These are phyloP conservation scores for Pseudogymnoascus sp. DNA, from an alignment of 2,329 filamentous ascomycete species.

Conservation along the genomic window DNA sequence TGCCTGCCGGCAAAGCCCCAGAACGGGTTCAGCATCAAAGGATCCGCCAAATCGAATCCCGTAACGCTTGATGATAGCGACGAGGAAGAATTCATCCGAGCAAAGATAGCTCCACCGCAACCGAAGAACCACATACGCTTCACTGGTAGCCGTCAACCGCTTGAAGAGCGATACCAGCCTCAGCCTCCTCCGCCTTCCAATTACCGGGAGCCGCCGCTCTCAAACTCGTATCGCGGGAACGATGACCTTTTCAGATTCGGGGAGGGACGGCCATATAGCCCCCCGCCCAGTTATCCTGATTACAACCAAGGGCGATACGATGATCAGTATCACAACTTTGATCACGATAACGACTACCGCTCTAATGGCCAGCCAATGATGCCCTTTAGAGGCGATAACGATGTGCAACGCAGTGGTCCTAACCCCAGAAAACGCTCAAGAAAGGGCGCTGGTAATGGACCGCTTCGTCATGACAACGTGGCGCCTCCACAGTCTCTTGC, in stretches of 20 bases:
- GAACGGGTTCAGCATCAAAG: constrained; percentile 25
- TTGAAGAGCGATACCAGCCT: not conserved
- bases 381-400: not conserved
- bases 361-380: not conserved
- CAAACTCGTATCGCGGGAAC: not conserved
- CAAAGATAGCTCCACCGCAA: constrained; percentile 17
- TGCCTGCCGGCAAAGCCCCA: constrained; percentile 18
- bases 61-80: constrained; percentile 24
- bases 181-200: not conserved
- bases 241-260: not conserved
- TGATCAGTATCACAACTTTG: constrained; percentile 7
- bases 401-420: not conserved
- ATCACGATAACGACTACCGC: constrained; percentile 4
- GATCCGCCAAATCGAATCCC: constrained; percentile 22
- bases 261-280: not conserved
- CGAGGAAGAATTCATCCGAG: constrained; percentile 23
- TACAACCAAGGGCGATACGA: constrained; percentile 1
- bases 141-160: not conserved
- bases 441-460: not conserved
- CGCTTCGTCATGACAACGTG: not conserved
- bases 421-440: not conserved
- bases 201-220: not conserved
- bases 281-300: not conserved
- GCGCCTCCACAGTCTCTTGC: not conserved
- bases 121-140: not conserved